Conservation (phyloP, 805 yeast species). For the Candida lessepsii region DNA sequence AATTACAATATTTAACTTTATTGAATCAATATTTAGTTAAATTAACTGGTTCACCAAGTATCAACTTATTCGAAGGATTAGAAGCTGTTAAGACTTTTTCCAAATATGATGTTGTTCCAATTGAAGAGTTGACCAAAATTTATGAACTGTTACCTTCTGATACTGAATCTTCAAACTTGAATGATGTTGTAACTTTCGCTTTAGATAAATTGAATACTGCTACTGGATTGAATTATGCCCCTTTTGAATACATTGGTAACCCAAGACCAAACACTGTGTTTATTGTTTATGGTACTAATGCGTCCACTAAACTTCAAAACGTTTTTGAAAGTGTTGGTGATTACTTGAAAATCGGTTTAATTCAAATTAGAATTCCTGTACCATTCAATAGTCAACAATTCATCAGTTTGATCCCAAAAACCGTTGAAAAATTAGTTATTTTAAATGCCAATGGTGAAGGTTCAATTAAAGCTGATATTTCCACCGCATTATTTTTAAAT, state of each 20-base stretch:
- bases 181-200: conserved; percentile 43
- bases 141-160: conserved; percentile 35
- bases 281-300: conserved; percentile 76
- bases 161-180: conserved; percentile 23
- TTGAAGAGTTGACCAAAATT: conserved; percentile 39
- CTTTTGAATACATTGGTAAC: conserved; percentile 72
- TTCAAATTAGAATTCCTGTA: conserved; percentile 72
- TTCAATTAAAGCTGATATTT: conserved; percentile 64
- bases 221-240: conserved; percentile 53
- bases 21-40: conserved; percentile 61
- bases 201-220: conserved; percentile 50
- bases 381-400: conserved; percentile 74
- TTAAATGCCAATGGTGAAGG: conserved; percentile 39
- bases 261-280: conserved; percentile 67
- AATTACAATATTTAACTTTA: conserved; percentile 65
- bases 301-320: conserved; percentile 52
- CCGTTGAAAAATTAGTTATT: conserved; percentile 62
- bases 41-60: conserved; percentile 50
- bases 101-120: conserved; percentile 44
- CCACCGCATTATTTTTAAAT: conserved; percentile 63
- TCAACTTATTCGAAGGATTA: conserved; percentile 81
- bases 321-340: conserved; percentile 36
- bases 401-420: conserved; percentile 53
- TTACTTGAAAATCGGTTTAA: conserved; percentile 54
- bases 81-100: conserved; percentile 53